Evolutionary conservation across 73 alveolate genomes (phyloP).

Genomic region (Urostyla sp.): DNA sequence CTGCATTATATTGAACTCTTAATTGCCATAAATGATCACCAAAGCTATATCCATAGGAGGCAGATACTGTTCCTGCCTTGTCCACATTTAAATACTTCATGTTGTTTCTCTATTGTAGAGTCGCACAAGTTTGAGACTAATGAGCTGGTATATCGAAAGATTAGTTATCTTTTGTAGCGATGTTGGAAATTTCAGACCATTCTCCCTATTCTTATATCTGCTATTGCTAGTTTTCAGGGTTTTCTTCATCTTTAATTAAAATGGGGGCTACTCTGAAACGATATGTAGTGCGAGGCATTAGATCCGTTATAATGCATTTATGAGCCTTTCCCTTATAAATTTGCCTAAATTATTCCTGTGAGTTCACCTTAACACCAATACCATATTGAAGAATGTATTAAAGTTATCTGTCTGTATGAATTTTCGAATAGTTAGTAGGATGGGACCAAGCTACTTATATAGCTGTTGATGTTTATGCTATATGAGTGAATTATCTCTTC

Average conservation of each 20-base stretch:
- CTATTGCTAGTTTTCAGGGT: neutral
- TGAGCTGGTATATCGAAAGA: neutral
- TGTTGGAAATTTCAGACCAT: conserved; percentile 64
- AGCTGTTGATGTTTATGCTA: conserved; percentile 25
- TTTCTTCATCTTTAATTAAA: neutral
- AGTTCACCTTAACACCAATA: conserved; percentile 57
- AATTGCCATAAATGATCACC: conserved; percentile 61
- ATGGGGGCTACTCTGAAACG: conserved; percentile 71
- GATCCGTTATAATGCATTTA: conserved; percentile 69
- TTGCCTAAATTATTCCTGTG: conserved; percentile 69
- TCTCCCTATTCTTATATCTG: conserved; percentile 42
- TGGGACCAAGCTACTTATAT: conserved; percentile 38
- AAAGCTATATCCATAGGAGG: conserved; percentile 13
- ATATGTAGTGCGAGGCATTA: conserved; percentile 63
- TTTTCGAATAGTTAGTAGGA: conserved; percentile 27
- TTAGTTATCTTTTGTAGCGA: conserved; percentile 27
- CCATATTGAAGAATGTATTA: conserved; percentile 71
- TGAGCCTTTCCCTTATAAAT: conserved; percentile 67
- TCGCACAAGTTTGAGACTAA: neutral
- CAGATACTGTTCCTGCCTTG: conserved; percentile 55
- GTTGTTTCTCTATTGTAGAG: neutral
- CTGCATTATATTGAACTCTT: conserved; percentile 4
- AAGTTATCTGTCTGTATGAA: conserved; percentile 14
- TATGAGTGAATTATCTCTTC: conserved; percentile 3
- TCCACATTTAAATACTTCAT: conserved; percentile 21